Conservation (phyloP, 305 asterid species). For the Fraxinus dipetala region DNA sequence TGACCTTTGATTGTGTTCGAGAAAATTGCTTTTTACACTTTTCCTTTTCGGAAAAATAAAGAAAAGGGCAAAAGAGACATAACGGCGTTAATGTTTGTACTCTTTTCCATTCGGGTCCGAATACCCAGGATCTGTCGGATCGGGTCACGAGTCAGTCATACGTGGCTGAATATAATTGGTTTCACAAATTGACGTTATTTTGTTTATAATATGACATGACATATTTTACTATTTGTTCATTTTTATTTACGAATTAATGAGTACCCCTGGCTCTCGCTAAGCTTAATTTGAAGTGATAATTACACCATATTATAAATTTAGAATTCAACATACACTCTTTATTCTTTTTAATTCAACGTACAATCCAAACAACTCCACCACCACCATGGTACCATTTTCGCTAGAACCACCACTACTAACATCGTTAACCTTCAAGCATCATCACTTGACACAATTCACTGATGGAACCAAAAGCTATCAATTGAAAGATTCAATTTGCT, state of each 20-base stretch:
- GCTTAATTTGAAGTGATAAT: no score
- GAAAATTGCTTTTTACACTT: constrained; percentile 31
- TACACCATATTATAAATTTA: background rate
- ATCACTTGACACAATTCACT: background rate
- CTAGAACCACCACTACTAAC: no score
- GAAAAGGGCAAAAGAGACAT: constrained; percentile 27
- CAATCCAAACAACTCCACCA: background rate
- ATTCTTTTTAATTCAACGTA: background rate
- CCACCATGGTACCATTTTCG: background rate
- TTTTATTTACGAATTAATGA: no score
- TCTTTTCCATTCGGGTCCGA: constrained; percentile 13
- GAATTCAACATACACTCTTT: background rate
- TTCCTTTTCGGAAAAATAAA: constrained; percentile 25
- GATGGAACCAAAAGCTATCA: background rate
- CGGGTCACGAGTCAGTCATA: background rate
- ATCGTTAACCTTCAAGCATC: background rate
- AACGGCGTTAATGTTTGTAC: constrained; percentile 39
- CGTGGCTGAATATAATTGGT: constrained; percentile 24
- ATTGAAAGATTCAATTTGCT: background rate
- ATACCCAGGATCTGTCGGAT: background rate
- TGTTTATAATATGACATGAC: background rate
- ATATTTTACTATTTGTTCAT: no score
- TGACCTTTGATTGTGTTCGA: constrained; percentile 41
- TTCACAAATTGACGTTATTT: background rate
- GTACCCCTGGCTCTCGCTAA: no score